phyloP scores from a whole-genome alignment of 1,139 yeast species.

The Debaryomyces sp. region DNA sequence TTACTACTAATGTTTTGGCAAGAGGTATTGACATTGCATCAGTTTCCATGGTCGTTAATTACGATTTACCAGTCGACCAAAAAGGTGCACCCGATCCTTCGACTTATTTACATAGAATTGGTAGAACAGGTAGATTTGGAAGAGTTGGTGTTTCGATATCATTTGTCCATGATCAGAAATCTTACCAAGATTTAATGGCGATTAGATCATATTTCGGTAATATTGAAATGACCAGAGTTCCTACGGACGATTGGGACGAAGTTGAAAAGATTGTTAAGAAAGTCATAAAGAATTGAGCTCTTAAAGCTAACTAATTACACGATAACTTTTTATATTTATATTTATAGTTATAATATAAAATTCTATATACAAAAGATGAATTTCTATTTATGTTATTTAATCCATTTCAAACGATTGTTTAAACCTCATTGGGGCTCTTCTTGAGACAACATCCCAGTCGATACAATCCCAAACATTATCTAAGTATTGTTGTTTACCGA shows the following conservation, averaged over 20 bases:
- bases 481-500: slow-evolving; percentile 67
- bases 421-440: slow-evolving; percentile 57
- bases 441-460: slow-evolving; percentile 67
- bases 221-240: slow-evolving; percentile 81
- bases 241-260: slow-evolving; percentile 95
- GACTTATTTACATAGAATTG: slow-evolving; percentile 97
- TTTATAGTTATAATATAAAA: slow-evolving; percentile 7
- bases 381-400: slow-evolving; percentile 5
- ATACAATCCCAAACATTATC: slow-evolving; percentile 73
- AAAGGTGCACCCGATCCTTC: slow-evolving; percentile 82
- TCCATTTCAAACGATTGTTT: slow-evolving; percentile 23
- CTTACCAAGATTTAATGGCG: slow-evolving; percentile 63
- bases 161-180: slow-evolving; percentile 76
- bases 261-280: slow-evolving; percentile 86
- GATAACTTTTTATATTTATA: slow-evolving; percentile 1
- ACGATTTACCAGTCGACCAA: slow-evolving; percentile 82
- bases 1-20: slow-evolving; percentile 93
- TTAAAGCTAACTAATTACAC: slow-evolving; percentile 4
- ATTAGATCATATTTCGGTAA: slow-evolving; percentile 80
- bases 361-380: slow-evolving; percentile 10
- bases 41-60: slow-evolving; percentile 97
- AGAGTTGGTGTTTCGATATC: slow-evolving; percentile 96
- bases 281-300: slow-evolving; percentile 56
- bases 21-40: slow-evolving; percentile 98
- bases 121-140: slow-evolving; percentile 98